Percentiles rank a stretch among this genome's conserved stretches.
Evolutionary conservation across 1,284 basidiomycete species (phyloP).

Genomic region (Ganoderma sp.): DNA sequence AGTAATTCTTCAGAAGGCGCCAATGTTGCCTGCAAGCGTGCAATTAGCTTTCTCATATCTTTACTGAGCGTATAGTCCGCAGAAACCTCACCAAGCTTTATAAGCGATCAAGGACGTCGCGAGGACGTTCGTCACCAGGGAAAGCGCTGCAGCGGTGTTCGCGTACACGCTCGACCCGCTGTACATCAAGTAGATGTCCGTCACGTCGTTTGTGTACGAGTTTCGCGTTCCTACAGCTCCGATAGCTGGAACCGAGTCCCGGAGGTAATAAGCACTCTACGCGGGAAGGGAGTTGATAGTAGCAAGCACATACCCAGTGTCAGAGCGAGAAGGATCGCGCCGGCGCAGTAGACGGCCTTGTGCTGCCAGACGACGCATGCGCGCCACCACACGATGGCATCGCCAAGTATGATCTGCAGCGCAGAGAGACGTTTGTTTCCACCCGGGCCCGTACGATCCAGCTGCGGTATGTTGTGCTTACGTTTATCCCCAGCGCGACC

Average conservation of each 20-base stretch:
- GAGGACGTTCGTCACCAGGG: conserved; percentile 9
- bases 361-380: background rate
- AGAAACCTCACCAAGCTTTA: conserved; percentile 10
- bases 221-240: background rate
- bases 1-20: background rate
- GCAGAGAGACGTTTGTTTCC: background rate
- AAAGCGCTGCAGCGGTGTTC: background rate
- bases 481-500: background rate
- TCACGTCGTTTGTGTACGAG: no score
- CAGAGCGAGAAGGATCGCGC: background rate
- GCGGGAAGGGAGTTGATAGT: no score
- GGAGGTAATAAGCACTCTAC: background rate
- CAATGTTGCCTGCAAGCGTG: background rate
- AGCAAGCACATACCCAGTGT: background rate
- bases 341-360: background rate
- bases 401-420: background rate
- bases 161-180: background rate
- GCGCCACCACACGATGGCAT: conserved; percentile 8
- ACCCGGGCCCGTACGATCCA: no score
- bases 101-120: conserved; percentile 10
- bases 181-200: background rate
- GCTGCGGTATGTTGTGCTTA: background rate
- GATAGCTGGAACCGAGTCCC: background rate
- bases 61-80: no score
- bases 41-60: no score